Evolutionary conservation across 805 yeast species (phyloP).

Genomic region (Teunomyces kruisii): DNA sequence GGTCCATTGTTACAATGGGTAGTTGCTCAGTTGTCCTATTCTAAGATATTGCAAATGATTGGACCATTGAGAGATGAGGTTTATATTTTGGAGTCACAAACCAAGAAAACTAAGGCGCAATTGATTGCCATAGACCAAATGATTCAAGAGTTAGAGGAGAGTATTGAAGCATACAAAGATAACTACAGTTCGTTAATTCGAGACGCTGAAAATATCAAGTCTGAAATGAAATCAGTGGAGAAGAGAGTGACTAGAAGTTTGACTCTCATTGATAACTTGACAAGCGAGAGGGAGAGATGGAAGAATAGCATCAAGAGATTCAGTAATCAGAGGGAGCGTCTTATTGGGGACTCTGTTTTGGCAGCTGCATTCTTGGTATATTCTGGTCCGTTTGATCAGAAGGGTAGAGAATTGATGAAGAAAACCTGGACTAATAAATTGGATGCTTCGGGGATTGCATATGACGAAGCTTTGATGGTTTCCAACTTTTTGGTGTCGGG

Average conservation of each 20-base stretch:
- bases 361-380: slow-evolving; percentile 63
- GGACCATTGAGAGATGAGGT: slow-evolving; percentile 77
- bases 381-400: slow-evolving; percentile 58
- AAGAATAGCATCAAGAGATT: slow-evolving; percentile 53
- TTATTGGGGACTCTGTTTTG: slow-evolving; percentile 67
- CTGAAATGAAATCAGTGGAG: slow-evolving; percentile 65
- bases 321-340: slow-evolving; percentile 37
- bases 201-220: slow-evolving; percentile 72
- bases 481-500: slow-evolving; percentile 40
- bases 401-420: slow-evolving; percentile 36
- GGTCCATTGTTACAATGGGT: slow-evolving; percentile 93
- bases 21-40: slow-evolving; percentile 79
- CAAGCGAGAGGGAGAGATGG: slow-evolving; percentile 77
- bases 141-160: slow-evolving; percentile 69
- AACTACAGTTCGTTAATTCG: slow-evolving; percentile 74
- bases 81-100: slow-evolving; percentile 52
- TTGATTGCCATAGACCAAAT: slow-evolving; percentile 75
- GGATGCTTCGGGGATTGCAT: slow-evolving; percentile 32
- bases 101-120: slow-evolving; percentile 64
- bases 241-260: slow-evolving; percentile 61
- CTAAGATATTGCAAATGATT: slow-evolving; percentile 65
- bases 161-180: slow-evolving; percentile 66
- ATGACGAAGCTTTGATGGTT: slow-evolving; percentile 34
- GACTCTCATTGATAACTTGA: slow-evolving; percentile 59
- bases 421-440: slow-evolving; percentile 39